Evolutionary conservation across 352 stramenopile genomes (phyloP).

Genomic region (Peronospora destructor): DNA sequence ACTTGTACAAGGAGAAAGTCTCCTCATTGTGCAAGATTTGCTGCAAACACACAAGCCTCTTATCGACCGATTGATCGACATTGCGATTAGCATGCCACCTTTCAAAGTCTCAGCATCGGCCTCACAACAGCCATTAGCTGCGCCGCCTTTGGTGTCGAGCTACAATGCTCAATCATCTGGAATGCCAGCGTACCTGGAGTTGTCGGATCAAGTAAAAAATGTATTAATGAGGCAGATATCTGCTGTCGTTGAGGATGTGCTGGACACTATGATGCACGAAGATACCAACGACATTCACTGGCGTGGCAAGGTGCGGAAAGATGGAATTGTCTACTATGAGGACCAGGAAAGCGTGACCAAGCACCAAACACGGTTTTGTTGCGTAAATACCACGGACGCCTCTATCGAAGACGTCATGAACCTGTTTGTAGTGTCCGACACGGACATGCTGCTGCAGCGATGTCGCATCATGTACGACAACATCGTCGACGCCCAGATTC

Average conservation of each 20-base stretch:
- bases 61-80: too few species aligned
- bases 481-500: slow-evolving; percentile 31
- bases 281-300: slow-evolving; percentile 24
- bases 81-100: not conserved
- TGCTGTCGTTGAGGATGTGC: slow-evolving; percentile 28
- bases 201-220: slow-evolving; percentile 21
- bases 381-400: slow-evolving; percentile 25
- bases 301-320: slow-evolving; percentile 30
- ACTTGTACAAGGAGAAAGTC: too few species aligned
- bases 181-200: slow-evolving; percentile 16
- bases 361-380: slow-evolving; percentile 36
- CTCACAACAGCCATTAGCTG: slow-evolving; percentile 3
- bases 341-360: slow-evolving; percentile 30
- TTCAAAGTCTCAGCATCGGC: not conserved
- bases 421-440: slow-evolving; percentile 33
- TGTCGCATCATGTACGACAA: slow-evolving; percentile 43
- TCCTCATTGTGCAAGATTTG: too few species aligned
- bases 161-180: slow-evolving; percentile 7
- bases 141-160: slow-evolving; percentile 18
- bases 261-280: slow-evolving; percentile 38
- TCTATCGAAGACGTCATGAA: slow-evolving; percentile 32
- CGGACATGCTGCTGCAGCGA: slow-evolving; percentile 29
- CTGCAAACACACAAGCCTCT: too few species aligned
- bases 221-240: slow-evolving; percentile 26
- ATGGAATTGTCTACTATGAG: slow-evolving; percentile 34